Evolutionary conservation across 2,329 filamentous ascomycete genomes (phyloP).

Genomic region (Lachnum nothofagi): DNA sequence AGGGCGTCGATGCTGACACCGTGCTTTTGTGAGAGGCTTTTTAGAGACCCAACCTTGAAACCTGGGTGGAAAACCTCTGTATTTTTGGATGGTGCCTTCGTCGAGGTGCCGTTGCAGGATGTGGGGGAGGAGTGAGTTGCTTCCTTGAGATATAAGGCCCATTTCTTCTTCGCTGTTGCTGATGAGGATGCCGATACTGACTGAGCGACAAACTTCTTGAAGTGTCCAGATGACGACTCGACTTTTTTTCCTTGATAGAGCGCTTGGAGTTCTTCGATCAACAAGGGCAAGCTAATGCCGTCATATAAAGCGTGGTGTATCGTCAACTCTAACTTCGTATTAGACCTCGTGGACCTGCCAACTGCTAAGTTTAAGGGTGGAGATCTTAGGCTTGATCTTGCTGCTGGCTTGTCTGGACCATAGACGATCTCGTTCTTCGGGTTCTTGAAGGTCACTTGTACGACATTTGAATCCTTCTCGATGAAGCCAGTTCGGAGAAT

Average conservation of each 20-base stretch:
- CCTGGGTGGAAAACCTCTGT: conserved; percentile 43
- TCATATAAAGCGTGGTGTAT: conserved; percentile 91
- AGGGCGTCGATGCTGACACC: conserved; percentile 68
- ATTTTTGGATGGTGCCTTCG: conserved; percentile 14
- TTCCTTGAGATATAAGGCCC: conserved; percentile 37
- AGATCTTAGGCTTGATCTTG: conserved; percentile 9
- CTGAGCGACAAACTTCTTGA: conserved; percentile 33
- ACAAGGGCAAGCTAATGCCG: conserved; percentile 65
- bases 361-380: conserved; percentile 28
- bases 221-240: conserved; percentile 10
- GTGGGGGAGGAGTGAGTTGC: conserved; percentile 32
- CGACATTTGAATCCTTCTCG: conserved; percentile 45
- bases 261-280: conserved; percentile 52
- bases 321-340: conserved; percentile 40
- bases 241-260: conserved; percentile 33
- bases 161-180: conserved; percentile 35
- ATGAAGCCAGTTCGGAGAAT: conserved; percentile 66
- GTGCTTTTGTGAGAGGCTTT: conserved; percentile 39
- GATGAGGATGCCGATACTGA: conserved; percentile 39
- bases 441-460: conserved; percentile 57
- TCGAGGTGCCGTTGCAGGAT: background rate
- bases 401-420: conserved; percentile 1
- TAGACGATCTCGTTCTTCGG: conserved; percentile 33
- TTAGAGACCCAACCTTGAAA: conserved; percentile 42
- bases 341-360: conserved; percentile 3